Evolutionary conservation across 2,329 filamentous ascomycete species (phyloP).

Genomic region (Stenocarpella maydis): DNA sequence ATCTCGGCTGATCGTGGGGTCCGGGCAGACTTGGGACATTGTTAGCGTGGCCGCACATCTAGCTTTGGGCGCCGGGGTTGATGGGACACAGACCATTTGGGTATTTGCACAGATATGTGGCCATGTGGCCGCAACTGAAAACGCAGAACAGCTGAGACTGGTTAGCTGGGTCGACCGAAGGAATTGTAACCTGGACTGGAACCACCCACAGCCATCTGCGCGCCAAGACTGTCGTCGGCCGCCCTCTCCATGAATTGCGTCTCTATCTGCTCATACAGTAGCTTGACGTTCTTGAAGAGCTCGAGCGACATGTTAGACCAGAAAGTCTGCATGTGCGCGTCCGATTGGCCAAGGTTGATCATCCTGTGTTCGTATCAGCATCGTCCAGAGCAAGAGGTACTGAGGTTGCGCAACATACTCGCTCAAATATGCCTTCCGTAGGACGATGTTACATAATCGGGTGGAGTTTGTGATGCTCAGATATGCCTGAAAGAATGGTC

Average conservation of each 20-base stretch:
- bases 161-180: not conserved
- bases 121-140: slow-evolving; percentile 62
- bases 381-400: not conserved
- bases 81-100: slow-evolving; percentile 51
- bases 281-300: slow-evolving; percentile 57
- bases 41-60: slow-evolving; percentile 27
- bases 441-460: slow-evolving; percentile 64
- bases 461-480: slow-evolving; percentile 63
- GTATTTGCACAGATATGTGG: slow-evolving; percentile 61
- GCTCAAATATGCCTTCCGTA: slow-evolving; percentile 61
- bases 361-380: slow-evolving; percentile 46
- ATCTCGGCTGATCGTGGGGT: slow-evolving; percentile 48
- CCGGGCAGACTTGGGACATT: slow-evolving; percentile 50
- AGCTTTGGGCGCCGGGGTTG: not conserved
- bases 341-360: slow-evolving; percentile 51
- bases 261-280: slow-evolving; percentile 59
- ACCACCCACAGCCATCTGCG: slow-evolving; percentile 58
- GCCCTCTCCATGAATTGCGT: slow-evolving; percentile 57
- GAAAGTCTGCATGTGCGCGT: slow-evolving; percentile 48
- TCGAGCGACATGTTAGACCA: slow-evolving; percentile 55
- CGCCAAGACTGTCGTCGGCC: slow-evolving; percentile 58
- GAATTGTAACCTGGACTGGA: no score
- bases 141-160: slow-evolving; percentile 56
- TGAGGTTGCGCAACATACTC: slow-evolving; percentile 50
- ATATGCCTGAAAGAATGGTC: slow-evolving; percentile 53